A percentile compares a stretch with the other conserved stretches of the same genome.
phyloP scores from a whole-genome alignment of 2,329 filamentous ascomycete species.

The Amesomyces nigricolor region DNA sequence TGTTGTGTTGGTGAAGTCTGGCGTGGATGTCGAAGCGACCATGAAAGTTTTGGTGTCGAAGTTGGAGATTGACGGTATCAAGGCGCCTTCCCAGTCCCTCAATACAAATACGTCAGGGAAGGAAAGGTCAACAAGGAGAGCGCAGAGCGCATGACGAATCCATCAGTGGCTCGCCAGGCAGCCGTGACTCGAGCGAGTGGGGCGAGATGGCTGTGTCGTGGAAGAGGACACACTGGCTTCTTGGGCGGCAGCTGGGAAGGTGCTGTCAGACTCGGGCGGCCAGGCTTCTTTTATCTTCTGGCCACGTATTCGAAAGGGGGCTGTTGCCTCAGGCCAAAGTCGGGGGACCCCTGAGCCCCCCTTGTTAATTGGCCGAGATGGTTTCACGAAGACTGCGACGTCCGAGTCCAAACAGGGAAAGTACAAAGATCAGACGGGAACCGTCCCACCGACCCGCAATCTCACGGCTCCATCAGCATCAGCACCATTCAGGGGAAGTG shows the following conservation, averaged over 20 bases:
- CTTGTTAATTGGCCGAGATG: slow-evolving; percentile 22
- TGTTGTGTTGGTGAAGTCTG: not conserved
- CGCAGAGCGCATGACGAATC: slow-evolving; percentile 28
- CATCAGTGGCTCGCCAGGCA: slow-evolving; percentile 24
- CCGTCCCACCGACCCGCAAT: slow-evolving; percentile 12
- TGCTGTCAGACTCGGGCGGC: slow-evolving; percentile 16
- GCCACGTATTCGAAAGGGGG: slow-evolving; percentile 25
- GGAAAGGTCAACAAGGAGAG: slow-evolving; percentile 11
- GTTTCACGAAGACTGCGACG: slow-evolving; percentile 19
- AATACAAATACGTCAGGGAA: slow-evolving; percentile 31
- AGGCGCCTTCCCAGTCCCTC: slow-evolving; percentile 38
- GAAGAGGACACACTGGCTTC: slow-evolving; percentile 27
- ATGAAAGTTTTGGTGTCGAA: no score
- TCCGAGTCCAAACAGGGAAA: slow-evolving; percentile 24
- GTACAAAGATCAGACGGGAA: slow-evolving; percentile 8
- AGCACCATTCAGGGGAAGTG: slow-evolving; percentile 2
- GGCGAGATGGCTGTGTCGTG: slow-evolving; percentile 19
- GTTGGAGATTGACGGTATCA: slow-evolving; percentile 27
- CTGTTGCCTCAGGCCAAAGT: slow-evolving; percentile 24
- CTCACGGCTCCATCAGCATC: not conserved
- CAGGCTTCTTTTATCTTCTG: slow-evolving; percentile 28
- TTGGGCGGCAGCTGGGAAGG: slow-evolving; percentile 9
- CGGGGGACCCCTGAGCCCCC: not conserved
- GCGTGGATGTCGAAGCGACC: no score
- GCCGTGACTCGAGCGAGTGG: slow-evolving; percentile 15